A percentile compares a stretch with the other conserved stretches of the same genome.
These are phyloP conservation scores for Penicillium sp. DNA, from an alignment of 2,329 filamentous ascomycete genomes.

Conservation along the genomic window DNA sequence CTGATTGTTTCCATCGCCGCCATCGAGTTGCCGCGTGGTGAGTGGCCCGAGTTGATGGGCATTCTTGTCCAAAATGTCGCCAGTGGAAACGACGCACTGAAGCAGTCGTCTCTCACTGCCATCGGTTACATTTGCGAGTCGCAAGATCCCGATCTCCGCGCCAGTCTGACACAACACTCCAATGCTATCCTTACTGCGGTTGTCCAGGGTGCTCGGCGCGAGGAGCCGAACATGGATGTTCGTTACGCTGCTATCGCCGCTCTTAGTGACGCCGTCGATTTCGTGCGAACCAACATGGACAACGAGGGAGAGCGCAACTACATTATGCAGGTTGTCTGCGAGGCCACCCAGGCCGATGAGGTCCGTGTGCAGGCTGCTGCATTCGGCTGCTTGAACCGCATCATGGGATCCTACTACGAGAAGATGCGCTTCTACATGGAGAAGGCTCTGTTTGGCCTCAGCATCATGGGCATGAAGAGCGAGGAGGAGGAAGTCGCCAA, in stretches of 20 bases:
- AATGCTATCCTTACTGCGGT: slow-evolving; percentile 98
- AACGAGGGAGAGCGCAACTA: slow-evolving; percentile 99
- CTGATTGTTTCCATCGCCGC: slow-evolving; percentile 92
- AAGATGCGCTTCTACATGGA: slow-evolving; percentile 99
- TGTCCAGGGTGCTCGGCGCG: slow-evolving; percentile 94
- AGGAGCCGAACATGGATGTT: slow-evolving; percentile 88
- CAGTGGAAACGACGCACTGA: slow-evolving; percentile 79
- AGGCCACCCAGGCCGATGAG: slow-evolving; percentile 93
- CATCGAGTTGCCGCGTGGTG: slow-evolving; percentile 87
- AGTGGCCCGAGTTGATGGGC: slow-evolving; percentile 91
- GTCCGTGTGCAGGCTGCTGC: slow-evolving; percentile 90
- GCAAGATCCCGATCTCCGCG: slow-evolving; percentile 81
- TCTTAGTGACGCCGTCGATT: slow-evolving; percentile 93
- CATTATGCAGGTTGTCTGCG: slow-evolving; percentile 99
- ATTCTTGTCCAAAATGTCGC: slow-evolving; percentile 90
- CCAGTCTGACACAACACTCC: slow-evolving; percentile 79
- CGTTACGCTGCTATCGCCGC: slow-evolving; percentile 90
- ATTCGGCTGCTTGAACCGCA: slow-evolving; percentile 95
- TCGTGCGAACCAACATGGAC: slow-evolving; percentile 97
- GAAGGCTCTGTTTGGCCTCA: slow-evolving; percentile 96
- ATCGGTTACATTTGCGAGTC: slow-evolving; percentile 99
- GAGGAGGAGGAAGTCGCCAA: slow-evolving; percentile 97
- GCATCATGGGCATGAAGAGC: slow-evolving; percentile 97
- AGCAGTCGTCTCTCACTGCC: slow-evolving; percentile 91
- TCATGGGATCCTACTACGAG: slow-evolving; percentile 98